Percentiles rank a stretch among this genome's conserved stretches.
Conservation (phyloP, 2,329 filamentous ascomycete genomes). For the Pseudogymnoascus sp. region DNA sequence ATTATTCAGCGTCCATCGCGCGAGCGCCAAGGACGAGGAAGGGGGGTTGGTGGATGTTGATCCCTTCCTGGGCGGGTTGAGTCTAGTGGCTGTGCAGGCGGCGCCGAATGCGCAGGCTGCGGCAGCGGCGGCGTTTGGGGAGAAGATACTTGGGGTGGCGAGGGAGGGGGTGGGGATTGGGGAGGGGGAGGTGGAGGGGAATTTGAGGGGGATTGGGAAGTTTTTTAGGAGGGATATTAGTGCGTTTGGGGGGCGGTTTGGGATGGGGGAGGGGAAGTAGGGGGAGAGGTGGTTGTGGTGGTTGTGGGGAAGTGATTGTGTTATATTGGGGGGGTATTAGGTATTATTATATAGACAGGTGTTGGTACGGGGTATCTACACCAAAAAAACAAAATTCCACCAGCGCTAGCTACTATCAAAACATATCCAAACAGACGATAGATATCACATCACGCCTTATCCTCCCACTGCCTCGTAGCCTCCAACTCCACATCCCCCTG, state of each 20-base stretch:
- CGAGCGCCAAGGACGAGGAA: slow-evolving; percentile 56
- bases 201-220: slow-evolving; percentile 89
- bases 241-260: slow-evolving; percentile 64
- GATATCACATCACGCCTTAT: no score
- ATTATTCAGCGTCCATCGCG: slow-evolving; percentile 71
- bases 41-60: slow-evolving; percentile 63
- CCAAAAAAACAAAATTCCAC: neutral
- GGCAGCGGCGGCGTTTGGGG: slow-evolving; percentile 64
- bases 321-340: neutral
- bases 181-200: slow-evolving; percentile 78
- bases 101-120: slow-evolving; percentile 33
- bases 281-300: slow-evolving; percentile 17
- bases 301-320: slow-evolving; percentile 14
- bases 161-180: slow-evolving; percentile 56
- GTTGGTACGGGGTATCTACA: neutral
- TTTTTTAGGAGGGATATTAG: slow-evolving; percentile 88
- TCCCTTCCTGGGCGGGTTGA: slow-evolving; percentile 54
- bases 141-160: slow-evolving; percentile 79
- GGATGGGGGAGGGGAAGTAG: slow-evolving; percentile 32
- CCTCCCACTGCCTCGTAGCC: slow-evolving; percentile 22
- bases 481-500: slow-evolving; percentile 20
- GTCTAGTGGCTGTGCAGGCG: slow-evolving; percentile 35
- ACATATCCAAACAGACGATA: no score
- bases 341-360: neutral
- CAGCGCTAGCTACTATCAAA: neutral